These are phyloP conservation scores for Borovskyia barvae DNA, from an alignment of 208 protist genomes.

Conservation along the genomic window DNA sequence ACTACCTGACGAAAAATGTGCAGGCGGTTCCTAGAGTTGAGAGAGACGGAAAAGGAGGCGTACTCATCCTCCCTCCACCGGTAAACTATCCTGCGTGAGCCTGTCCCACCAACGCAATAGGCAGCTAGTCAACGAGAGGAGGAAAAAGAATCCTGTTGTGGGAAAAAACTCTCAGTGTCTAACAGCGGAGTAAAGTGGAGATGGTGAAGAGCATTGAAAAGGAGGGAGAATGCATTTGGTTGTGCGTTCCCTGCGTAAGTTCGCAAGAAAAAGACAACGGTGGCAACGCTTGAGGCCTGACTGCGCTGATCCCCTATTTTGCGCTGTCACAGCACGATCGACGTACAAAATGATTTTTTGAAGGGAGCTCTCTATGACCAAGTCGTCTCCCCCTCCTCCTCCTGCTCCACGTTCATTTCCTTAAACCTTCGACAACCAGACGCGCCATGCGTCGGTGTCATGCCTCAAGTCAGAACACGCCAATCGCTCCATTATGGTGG, in stretches of 20 bases:
- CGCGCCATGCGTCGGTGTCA: conserved; percentile 64
- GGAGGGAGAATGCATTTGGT: too few relatives aligned
- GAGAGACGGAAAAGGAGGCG: too few relatives aligned
- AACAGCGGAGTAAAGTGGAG: not conserved
- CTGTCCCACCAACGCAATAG: too few relatives aligned
- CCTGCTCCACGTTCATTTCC: too few relatives aligned
- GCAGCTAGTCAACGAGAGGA: not conserved
- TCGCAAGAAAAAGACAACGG: not conserved
- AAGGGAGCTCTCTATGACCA: not conserved
- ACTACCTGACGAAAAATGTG: too few relatives aligned
- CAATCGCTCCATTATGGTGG: conserved; percentile 37
- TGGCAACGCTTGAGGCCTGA: not conserved
- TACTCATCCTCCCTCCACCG: too few relatives aligned
- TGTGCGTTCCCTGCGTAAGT: too few relatives aligned
- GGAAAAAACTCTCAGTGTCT: not conserved
- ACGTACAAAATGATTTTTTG: not conserved
- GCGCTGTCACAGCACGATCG: not conserved
- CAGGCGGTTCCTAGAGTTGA: too few relatives aligned
- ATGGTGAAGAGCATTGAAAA: not conserved
- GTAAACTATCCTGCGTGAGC: too few relatives aligned
- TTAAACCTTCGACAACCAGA: conserved; percentile 64
- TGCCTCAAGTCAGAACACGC: conserved; percentile 59
- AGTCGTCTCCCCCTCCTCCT: too few relatives aligned
- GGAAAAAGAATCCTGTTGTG: not conserved
- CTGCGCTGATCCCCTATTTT: not conserved